These are phyloP conservation scores for Polyplosphaeria fusca DNA, from an alignment of 495 filamentous ascomycete genomes.

Conservation along the genomic window DNA sequence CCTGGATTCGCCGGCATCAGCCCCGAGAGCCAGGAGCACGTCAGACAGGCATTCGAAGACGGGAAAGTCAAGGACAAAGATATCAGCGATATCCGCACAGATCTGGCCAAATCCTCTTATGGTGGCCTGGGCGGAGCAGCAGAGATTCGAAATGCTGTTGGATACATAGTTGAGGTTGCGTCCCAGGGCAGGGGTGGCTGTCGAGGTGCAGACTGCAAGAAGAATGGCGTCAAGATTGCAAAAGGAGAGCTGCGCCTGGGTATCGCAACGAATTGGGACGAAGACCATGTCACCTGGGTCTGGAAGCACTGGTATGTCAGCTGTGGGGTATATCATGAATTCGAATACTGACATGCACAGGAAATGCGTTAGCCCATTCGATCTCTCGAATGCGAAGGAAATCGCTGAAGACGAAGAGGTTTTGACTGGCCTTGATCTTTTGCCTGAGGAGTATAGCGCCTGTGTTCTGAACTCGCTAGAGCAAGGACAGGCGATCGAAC, in stretches of 20 bases:
- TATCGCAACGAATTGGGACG: conserved; percentile 5
- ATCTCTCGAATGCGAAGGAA: not conserved
- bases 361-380: conserved; percentile 1
- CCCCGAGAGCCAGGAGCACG: conserved; percentile 15
- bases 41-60: conserved; percentile 7
- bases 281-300: not conserved
- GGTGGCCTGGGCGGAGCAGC: not conserved
- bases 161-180: conserved; percentile 4
- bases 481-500: conserved; percentile 1
- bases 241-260: conserved; percentile 22
- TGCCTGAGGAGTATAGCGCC: conserved; percentile 1
- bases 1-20: not conserved
- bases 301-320: conserved; percentile 23
- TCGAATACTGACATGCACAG: not conserved
- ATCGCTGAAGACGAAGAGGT: not conserved
- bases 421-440: not conserved
- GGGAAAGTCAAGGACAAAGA: conserved; percentile 6
- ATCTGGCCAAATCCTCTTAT: conserved; percentile 1
- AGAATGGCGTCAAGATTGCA: conserved; percentile 17
- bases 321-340: not conserved
- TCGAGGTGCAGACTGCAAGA: conserved; percentile 1
- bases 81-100: conserved; percentile 11
- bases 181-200: not conserved
- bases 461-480: conserved; percentile 1
- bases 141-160: conserved; percentile 6